Evolutionary conservation across 2,329 filamentous ascomycete species (phyloP), one percentile per base, ranked within the genome.

Genomic region (Penicillium sp.): DNA sequence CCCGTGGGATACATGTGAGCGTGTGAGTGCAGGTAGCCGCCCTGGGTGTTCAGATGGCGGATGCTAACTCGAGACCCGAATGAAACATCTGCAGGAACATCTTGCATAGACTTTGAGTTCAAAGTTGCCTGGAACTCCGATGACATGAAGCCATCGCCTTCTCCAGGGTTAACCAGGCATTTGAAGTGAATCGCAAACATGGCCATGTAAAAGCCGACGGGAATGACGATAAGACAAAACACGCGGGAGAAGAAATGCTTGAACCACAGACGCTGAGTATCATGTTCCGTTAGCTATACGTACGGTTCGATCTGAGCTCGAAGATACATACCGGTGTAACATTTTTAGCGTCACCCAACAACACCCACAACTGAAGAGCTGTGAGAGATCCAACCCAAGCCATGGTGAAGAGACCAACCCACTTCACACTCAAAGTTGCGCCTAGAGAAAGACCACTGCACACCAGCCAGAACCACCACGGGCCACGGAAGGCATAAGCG

Each of bases 111-210:
- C 78, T 97, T 99, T 64, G 84, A 91, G 75, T 97, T 99, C 59
- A 99, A 78, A 2, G 93, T 97, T 28, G 93, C 88, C 75, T 99
- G 93, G 77, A 99, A 99, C 68, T 99, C 93, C 47, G 92, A 95
- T 67, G 91, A 96, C 93, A 99, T 99, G 78, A 99, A 99, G 47
- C 93, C 93, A 71, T 99, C 93, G 46, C 93, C 93, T 44, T 99
- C 93, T 52, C 93, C 93, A 25, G 93, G 93, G 74, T 99, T 99
- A 52, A 86, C 82, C 35, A 99, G 80, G 77, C 89, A 95, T 60
- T 91, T 61, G 73, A 99, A 99, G 77, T 99, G 93, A 63, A 99
- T 95, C 45, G 83, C 91, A 65, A 99, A 99, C 88, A 97, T 95
- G 64, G 82, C 86, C 78, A 96, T 86, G 76, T 99, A 99, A 74